Base-by-base conservation (phyloP, 1,284 basidiomycete genomes). In the Malassezia furfur region DNA sequence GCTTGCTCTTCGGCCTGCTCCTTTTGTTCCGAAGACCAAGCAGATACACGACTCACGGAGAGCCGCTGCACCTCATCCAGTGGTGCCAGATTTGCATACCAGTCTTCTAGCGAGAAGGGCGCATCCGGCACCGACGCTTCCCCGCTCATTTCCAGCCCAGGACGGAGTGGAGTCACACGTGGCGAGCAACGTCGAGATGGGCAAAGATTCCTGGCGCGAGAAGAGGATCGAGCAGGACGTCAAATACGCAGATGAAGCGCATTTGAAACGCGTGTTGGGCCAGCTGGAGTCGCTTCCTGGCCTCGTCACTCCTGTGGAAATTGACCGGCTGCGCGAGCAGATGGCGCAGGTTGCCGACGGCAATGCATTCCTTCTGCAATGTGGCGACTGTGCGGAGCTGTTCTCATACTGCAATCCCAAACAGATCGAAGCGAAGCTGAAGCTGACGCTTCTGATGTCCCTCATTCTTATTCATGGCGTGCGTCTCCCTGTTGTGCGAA, bases 391-490 rank as follows among this genome's bases (percentile, higher is more conserved):
- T 68, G 93, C 91, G 21, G 91, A 78, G 64, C 68, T 77, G 7
- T 78, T 78, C 52, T 68, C 74, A 46, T 77, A 77, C 51, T 78
- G 77, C 67, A 70, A 93, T 76, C 90, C 88, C 0, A 84, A 89
- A 77, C 91, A 91, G 59, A 91, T 98, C 64, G 85, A 91, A 48
- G 84, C 86, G 51, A 94, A 96, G 75, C 85, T 98, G 52, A 91
- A 91, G 5, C 81, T 98, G 22, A 88, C 94, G 64, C 81, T 98
- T 7, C 87, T 91, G 12, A 94, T 96, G 81, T 93, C 89, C 15
- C 81, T 98, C 44, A 89, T 98, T 65, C 82, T 94, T 62, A 84
- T 94, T 58, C 93, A 90, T 86, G 91, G 90, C 51, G 87, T 85
- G 15, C 84, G 91, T 17, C 54, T 65, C 50, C 70, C 67, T 10